phyloP scores from a whole-genome alignment of 495 filamentous ascomycete species.

The Neurospora pannonica region DNA sequence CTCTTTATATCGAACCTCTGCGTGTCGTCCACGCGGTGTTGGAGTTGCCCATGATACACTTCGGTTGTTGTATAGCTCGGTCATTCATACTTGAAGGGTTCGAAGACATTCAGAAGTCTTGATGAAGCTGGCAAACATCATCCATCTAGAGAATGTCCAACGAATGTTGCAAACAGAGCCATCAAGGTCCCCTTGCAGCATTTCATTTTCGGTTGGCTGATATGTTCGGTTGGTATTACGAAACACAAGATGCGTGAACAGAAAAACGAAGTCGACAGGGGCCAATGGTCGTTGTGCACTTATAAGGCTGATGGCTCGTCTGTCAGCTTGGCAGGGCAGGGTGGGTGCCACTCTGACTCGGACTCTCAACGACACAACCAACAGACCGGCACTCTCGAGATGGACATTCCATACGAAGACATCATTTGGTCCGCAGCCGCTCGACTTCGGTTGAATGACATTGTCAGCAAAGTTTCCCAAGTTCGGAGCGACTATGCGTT shows the following conservation, averaged over 20 bases:
- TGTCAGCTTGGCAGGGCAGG: not conserved
- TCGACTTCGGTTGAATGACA: not conserved
- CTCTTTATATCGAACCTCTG: not conserved
- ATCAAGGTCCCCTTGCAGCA: not conserved
- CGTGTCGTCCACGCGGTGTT: not conserved
- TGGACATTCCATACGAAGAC: not conserved
- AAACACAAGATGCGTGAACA: not conserved
- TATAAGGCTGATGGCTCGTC: not conserved
- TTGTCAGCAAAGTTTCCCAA: not conserved
- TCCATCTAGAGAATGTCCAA: not conserved
- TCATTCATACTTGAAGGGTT: not conserved
- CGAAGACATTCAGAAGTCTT: not conserved
- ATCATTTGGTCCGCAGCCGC: not conserved
- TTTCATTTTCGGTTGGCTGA: not conserved
- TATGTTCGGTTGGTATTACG: not conserved
- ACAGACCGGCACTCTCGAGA: not conserved
- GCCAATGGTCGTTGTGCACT: not conserved
- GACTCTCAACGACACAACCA: not conserved
- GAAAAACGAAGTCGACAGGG: not conserved
- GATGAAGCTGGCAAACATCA: not conserved
- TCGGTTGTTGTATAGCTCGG: not conserved
- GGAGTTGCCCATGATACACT: not conserved
- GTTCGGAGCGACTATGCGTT: not conserved
- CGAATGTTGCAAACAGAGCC: not conserved
- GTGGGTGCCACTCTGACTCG: not conserved